Base-by-base conservation (phyloP, 352 stramenopile species). In the Blastocystis sp. region DNA sequence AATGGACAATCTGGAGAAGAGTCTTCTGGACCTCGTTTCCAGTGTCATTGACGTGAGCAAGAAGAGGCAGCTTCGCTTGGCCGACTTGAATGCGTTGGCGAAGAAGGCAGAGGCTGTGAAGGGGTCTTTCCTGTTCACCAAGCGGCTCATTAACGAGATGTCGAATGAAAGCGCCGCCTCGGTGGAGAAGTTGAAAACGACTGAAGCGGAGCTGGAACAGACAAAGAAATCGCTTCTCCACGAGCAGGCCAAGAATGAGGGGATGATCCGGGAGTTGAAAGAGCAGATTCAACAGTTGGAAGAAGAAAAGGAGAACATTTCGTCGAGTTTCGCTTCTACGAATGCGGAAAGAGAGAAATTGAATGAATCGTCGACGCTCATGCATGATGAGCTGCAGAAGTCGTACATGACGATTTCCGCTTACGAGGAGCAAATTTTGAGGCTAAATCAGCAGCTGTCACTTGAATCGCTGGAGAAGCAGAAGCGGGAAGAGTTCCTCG, bases 91-190 rank as follows among this genome's bases (percentile, higher is more conserved):
- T 67, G 59, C 38, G 28, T 59, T 84, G 34, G 52, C 74, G 11
- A 23, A 62, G 41, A 14, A 84, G 53, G 74, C 53, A 11, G 52
- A 84, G 45, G 40, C 48, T 9, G 52, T 84, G 43, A 53, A 59
- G n/a, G 74, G 74, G n/a, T 84, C 74, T 41, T 84, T 84, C 69
- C 34, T 38, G 5, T 84, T 84, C 65, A 53, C 74, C 40, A 84
- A 84, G 74, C 64, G 59, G 28, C 59, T 84, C n/a, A 41, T 69
- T 11, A 52, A 84, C 45, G 74, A 84, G 45, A 45, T 84, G 52
- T 69, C 74, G 19, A 70, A 17, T 1, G 52, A 84, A 45, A 43
- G 74, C 3, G 65, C 74, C n/a, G 21, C 48, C 11, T 67, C 61
- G n/a, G 28, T 67, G 17, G 74, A 66, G 10, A 84, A 69, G 23